Percentiles rank a stretch among this genome's conserved stretches.
These are phyloP conservation scores for Coniella vitis DNA, from an alignment of 2,329 filamentous ascomycete genomes.

Conservation along the genomic window DNA sequence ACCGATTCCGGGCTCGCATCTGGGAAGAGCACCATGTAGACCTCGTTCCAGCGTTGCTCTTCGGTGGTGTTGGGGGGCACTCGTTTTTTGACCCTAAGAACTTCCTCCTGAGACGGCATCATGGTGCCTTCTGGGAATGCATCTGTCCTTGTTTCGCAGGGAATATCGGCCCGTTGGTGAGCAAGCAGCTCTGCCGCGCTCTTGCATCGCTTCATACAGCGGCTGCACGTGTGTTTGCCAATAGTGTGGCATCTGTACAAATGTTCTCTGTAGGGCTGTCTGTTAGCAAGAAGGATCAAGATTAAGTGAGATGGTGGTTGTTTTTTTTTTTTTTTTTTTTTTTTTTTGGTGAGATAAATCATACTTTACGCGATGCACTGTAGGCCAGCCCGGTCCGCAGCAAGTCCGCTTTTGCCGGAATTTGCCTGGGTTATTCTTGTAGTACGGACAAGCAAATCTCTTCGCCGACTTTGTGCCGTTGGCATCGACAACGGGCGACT, in stretches of 20 bases:
- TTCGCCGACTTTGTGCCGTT: slow-evolving; percentile 7
- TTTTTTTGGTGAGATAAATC: too few relatives aligned
- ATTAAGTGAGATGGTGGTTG: neutral
- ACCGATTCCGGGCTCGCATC: slow-evolving; percentile 1
- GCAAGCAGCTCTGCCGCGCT: slow-evolving; percentile 14
- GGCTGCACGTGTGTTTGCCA: slow-evolving; percentile 17
- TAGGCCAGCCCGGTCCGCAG: slow-evolving; percentile 17
- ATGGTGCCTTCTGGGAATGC: slow-evolving; percentile 16
- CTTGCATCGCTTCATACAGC: slow-evolving; percentile 14
- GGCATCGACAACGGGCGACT: slow-evolving; percentile 8
- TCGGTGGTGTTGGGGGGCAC: slow-evolving; percentile 15
- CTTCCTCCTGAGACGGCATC: slow-evolving; percentile 15
- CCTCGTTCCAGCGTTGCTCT: slow-evolving; percentile 15
- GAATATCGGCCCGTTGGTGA: slow-evolving; percentile 13
- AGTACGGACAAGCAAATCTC: slow-evolving; percentile 17
- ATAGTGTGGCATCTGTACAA: slow-evolving; percentile 17
- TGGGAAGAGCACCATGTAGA: slow-evolving; percentile 15
- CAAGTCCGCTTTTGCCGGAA: slow-evolving; percentile 17
- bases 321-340: too few relatives aligned
- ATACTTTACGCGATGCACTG: slow-evolving; percentile 16
- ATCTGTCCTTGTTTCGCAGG: slow-evolving; percentile 14
- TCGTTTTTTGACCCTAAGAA: slow-evolving; percentile 13
- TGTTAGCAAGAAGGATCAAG: neutral
- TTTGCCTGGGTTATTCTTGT: slow-evolving; percentile 15
- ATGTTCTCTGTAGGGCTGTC: slow-evolving; percentile 7